Evolutionary conservation across 345 rosid species (phyloP).

Genomic region (Populus tremula): DNA sequence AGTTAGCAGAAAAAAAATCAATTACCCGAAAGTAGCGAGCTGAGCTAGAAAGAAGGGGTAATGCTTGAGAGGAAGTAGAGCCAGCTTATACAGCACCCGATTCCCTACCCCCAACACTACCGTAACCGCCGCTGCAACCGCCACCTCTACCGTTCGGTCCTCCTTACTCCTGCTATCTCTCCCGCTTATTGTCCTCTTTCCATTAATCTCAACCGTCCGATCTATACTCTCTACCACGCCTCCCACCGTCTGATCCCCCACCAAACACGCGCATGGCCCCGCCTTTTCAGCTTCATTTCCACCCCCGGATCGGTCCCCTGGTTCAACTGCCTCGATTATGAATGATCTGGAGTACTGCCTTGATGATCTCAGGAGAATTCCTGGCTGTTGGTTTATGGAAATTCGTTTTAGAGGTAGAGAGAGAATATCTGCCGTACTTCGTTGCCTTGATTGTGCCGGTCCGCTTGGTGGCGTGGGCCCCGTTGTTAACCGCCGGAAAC

Average conservation of each 20-base stretch:
- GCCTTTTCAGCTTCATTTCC: slow-evolving; percentile 27
- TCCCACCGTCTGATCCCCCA: slow-evolving; percentile 31
- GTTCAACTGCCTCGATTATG: slow-evolving; percentile 31
- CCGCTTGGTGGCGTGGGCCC: slow-evolving; percentile 22
- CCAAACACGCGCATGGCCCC: slow-evolving; percentile 40
- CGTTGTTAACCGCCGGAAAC: slow-evolving; percentile 45
- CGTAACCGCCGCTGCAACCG: slow-evolving; percentile 65
- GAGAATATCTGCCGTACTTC: slow-evolving; percentile 21
- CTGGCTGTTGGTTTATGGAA: slow-evolving; percentile 25
- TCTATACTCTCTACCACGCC: slow-evolving; percentile 14
- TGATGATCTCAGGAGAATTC: slow-evolving; percentile 34
- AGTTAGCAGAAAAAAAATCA: neutral
- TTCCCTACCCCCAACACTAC: slow-evolving; percentile 84
- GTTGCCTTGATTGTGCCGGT: slow-evolving; percentile 24
- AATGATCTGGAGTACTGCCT: slow-evolving; percentile 20
- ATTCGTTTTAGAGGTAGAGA: slow-evolving; percentile 22
- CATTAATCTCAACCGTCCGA: slow-evolving; percentile 28
- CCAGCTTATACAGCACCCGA: slow-evolving; percentile 79
- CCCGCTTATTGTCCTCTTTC: neutral
- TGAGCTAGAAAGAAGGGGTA: slow-evolving; percentile 97
- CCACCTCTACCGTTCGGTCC: slow-evolving; percentile 47
- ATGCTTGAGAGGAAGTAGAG: slow-evolving; percentile 79
- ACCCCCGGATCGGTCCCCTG: slow-evolving; percentile 42
- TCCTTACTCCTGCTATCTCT: slow-evolving; percentile 7
- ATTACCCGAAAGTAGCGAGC: slow-evolving; percentile 90